A percentile compares a stretch with the other conserved stretches of the same genome.
phyloP scores from a whole-genome alignment of 2,329 filamentous ascomycete genomes.

The Calonectria pseudoturangicola region DNA sequence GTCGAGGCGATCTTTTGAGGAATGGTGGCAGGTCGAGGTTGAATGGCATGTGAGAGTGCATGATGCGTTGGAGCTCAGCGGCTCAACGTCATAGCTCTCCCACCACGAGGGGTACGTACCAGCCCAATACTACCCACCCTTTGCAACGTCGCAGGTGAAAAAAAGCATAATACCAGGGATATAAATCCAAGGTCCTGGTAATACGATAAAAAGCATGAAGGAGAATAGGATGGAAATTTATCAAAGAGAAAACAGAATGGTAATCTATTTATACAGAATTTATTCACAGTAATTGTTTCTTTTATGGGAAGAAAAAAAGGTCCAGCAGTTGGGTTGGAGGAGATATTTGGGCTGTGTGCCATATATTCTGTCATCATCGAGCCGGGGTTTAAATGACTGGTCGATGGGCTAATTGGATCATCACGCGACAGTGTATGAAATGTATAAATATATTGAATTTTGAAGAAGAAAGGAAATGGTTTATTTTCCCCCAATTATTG shows the following conservation, averaged over 20 bases:
- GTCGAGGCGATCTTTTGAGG: conserved; percentile 31
- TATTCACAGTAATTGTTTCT: no score
- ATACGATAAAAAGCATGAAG: no score
- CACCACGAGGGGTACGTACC: conserved; percentile 45
- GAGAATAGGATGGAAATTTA: no score
- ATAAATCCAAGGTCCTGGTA: no score
- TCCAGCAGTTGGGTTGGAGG: no score
- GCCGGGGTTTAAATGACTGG: not conserved
- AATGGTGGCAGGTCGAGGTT: conserved; percentile 39
- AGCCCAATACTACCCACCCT: conserved; percentile 12
- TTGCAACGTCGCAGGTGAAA: not conserved
- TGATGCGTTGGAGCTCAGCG: conserved; percentile 39
- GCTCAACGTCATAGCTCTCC: conserved; percentile 50
- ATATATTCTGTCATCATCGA: no score
- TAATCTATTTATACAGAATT: no score
- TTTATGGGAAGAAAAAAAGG: no score
- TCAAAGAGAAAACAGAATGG: no score
- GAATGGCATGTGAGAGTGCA: conserved; percentile 50
- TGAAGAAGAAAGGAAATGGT: conserved; percentile 15
- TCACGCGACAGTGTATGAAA: not conserved
- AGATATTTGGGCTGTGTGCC: no score
- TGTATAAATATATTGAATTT: conserved; percentile 8
- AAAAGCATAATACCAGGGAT: no score
- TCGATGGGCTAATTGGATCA: not conserved
- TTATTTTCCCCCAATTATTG: conserved; percentile 32